phyloP scores from a whole-genome alignment of 164 flowering plant genomes.

The Tinospora cordifolia region DNA sequence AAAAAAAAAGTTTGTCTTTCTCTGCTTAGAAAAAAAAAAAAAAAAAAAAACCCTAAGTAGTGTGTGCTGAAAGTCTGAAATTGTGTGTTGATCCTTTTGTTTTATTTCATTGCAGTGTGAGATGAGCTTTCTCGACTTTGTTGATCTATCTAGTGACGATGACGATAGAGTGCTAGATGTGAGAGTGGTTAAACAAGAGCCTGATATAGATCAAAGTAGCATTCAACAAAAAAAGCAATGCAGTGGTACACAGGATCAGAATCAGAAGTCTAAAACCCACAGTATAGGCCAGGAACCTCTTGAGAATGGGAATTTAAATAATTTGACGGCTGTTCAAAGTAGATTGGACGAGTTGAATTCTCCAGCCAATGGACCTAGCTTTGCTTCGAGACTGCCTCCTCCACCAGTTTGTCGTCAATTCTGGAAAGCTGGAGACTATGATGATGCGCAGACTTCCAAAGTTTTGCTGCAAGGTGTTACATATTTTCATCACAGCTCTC shows the following conservation, averaged over 20 bases:
- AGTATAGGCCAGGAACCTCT: constrained; percentile 27
- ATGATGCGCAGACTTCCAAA: constrained; percentile 31
- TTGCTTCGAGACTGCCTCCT: constrained; percentile 40
- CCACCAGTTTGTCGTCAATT: constrained; percentile 77
- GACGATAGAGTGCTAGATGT: constrained; percentile 27
- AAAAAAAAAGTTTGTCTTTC: no score
- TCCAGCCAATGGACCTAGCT: constrained; percentile 36
- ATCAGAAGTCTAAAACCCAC: constrained; percentile 14
- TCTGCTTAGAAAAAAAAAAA: no score
- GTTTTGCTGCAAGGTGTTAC: constrained; percentile 36
- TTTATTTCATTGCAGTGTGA: constrained; percentile 21
- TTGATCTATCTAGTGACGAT: constrained; percentile 41
- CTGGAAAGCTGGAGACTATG: constrained; percentile 87
- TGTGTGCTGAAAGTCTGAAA: no score
- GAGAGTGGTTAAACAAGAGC: constrained; percentile 34
- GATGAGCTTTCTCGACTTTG: constrained; percentile 35
- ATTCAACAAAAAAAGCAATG: not conserved
- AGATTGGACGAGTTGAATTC: constrained; percentile 36
- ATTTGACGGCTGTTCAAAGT: constrained; percentile 33
- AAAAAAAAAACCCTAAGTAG: no score
- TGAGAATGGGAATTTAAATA: constrained; percentile 32
- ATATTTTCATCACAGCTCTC: not conserved
- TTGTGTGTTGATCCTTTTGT: not conserved
- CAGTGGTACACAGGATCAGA: constrained; percentile 14
- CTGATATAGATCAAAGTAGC: constrained; percentile 13